A percentile compares a stretch with the other conserved stretches of the same genome.
Conservation (phyloP, 2,329 filamentous ascomycete genomes). For the Penicillium sp. region DNA sequence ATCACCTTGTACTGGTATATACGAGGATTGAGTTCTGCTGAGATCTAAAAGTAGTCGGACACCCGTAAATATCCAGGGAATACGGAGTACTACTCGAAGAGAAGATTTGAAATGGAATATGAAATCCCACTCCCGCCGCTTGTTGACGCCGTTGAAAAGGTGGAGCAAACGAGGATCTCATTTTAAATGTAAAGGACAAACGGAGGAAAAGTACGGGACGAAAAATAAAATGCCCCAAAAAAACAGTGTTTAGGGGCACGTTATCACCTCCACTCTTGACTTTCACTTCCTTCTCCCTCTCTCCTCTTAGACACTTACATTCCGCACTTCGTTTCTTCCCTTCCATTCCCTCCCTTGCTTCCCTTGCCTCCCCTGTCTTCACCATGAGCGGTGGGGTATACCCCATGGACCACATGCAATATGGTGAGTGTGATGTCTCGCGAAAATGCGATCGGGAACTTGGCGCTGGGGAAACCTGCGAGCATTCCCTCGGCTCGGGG, state of each 20-base stretch:
- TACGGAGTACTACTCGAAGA: no score
- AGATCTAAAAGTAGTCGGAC: no score
- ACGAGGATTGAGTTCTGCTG: no score
- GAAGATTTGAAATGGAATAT: no score
- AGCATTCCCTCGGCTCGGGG: no score
- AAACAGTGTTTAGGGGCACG: background rate
- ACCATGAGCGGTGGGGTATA: conserved; percentile 33
- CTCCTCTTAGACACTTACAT: background rate
- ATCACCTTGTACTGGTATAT: no score
- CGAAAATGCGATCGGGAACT: no score
- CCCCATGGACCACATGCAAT: conserved; percentile 27
- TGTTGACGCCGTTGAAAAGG: background rate
- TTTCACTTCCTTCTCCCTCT: background rate
- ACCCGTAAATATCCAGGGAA: no score
- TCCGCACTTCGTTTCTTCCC: background rate
- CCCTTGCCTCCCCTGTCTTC: conserved; percentile 7
- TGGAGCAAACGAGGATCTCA: background rate
- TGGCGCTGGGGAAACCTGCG: background rate
- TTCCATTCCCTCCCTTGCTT: background rate
- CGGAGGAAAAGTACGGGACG: background rate
- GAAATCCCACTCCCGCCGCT: no score
- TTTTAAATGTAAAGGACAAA: background rate
- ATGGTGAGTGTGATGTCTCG: conserved; percentile 19
- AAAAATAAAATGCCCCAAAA: background rate
- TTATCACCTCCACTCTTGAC: background rate